Evolutionary conservation across 2,329 filamentous ascomycete species (phyloP).

Genomic region (Alternaria arborescens): DNA sequence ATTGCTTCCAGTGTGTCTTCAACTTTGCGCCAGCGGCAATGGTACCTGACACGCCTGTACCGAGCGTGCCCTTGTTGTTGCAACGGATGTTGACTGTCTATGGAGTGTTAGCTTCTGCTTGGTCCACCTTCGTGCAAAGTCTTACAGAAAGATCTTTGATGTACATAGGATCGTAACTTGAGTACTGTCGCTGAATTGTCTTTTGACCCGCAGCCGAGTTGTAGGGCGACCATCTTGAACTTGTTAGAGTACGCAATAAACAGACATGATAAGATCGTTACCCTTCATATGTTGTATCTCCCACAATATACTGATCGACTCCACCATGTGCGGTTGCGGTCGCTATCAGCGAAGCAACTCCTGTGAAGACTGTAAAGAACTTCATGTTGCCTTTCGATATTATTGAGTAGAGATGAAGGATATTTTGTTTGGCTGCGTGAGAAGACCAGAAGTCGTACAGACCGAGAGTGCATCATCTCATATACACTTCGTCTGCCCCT

Average conservation of each 20-base stretch:
- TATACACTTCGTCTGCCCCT: constrained; percentile 16
- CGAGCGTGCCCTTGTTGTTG: constrained; percentile 40
- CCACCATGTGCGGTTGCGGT: constrained; percentile 38
- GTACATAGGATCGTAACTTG: constrained; percentile 35
- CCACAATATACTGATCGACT: constrained; percentile 38
- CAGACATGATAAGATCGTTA: constrained; percentile 11
- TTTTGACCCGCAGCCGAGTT: constrained; percentile 38
- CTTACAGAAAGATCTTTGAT: constrained; percentile 38
- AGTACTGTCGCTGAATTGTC: constrained; percentile 41
- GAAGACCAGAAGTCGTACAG: constrained; percentile 2
- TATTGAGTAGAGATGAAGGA: constrained; percentile 2
- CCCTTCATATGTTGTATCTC: constrained; percentile 35
- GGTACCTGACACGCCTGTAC: constrained; percentile 52
- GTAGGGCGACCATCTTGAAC: constrained; percentile 39
- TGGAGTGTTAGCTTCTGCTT: constrained; percentile 3
- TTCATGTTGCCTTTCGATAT: constrained; percentile 31
- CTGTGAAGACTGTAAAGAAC: constrained; percentile 24
- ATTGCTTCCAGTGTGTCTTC: constrained; percentile 63
- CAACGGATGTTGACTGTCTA: constrained; percentile 44
- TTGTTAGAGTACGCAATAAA: neutral
- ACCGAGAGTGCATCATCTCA: constrained; percentile 4
- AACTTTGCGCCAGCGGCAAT: constrained; percentile 60
- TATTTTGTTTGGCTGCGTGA: neutral
- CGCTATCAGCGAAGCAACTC: constrained; percentile 31
- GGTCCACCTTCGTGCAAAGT: neutral